A percentile compares a stretch with the other conserved stretches of the same genome.
These are phyloP conservation scores for Arthrobotrys conoides DNA, from an alignment of 2,329 filamentous ascomycete species.

Conservation along the genomic window DNA sequence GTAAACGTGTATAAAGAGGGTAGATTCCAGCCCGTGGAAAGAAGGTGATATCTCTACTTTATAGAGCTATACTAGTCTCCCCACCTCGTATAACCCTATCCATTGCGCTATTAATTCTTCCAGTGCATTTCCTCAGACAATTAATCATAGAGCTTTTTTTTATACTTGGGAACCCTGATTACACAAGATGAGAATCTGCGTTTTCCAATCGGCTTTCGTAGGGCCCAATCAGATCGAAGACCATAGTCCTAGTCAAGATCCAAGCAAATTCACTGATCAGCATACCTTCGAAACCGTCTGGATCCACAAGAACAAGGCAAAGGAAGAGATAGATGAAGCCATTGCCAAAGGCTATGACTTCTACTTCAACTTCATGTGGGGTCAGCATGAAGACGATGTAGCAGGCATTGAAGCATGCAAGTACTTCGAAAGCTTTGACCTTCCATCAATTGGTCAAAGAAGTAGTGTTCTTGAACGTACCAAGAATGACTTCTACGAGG, in stretches of 20 bases:
- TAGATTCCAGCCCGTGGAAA: background rate
- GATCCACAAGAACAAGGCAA: slow-evolving; percentile 22
- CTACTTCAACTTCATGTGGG: slow-evolving; percentile 40
- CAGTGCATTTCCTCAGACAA: background rate
- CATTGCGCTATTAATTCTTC: background rate
- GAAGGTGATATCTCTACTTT: background rate
- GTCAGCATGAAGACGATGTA: slow-evolving; percentile 30
- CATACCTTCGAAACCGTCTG: slow-evolving; percentile 30
- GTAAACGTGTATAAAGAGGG: background rate
- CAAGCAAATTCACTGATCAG: slow-evolving; percentile 31
- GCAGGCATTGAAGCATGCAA: slow-evolving; percentile 31
- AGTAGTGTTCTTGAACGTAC: slow-evolving; percentile 18
- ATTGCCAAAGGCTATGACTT: slow-evolving; percentile 27
- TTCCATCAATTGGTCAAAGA: slow-evolving; percentile 25
- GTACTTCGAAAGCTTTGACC: slow-evolving; percentile 30
- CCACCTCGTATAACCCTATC: no score
- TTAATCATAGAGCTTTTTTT: background rate
- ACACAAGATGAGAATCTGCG: slow-evolving; percentile 26
- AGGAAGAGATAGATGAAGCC: slow-evolving; percentile 29
- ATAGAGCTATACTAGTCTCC: background rate
- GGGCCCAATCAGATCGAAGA: slow-evolving; percentile 15
- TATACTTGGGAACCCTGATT: background rate
- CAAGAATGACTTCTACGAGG: slow-evolving; percentile 32
- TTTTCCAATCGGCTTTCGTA: slow-evolving; percentile 21
- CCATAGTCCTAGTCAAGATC: slow-evolving; percentile 12